Base-by-base conservation (phyloP, 768 basidiomycete species). In the Boletus pseudo-olivaceus region DNA sequence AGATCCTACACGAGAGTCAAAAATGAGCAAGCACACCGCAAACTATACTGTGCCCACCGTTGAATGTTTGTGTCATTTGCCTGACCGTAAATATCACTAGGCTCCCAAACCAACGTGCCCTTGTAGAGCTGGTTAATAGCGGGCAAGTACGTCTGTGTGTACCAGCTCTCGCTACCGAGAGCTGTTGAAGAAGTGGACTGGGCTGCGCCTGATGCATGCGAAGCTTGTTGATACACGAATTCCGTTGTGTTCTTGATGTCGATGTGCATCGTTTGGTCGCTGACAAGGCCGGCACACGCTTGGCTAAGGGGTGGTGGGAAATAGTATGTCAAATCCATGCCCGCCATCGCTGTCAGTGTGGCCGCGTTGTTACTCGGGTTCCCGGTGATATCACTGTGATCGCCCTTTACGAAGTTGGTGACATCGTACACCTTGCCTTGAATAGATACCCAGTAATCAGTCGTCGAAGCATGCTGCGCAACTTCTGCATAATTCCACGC, bases 371-470 rank as follows among this genome's bases (percentile, higher is more conserved):
- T 82, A 47, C 84, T 84, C 3, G 79, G 69, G 44, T 77, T 67
- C 30, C 78, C 78, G 3, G 68, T 47, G 45, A 85, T 75, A 69
- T 87, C 85, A 50, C 80, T 81, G 67, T 89, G 87, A 52, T 88
- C 78, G 26, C 78, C 76, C 49, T 77, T 75, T 61, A 81, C 75
- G 59, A 84, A 82, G 57, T 80, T 79, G 54, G 81, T 78, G 56
- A 85, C 72, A 57, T 83, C 82, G 60, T 84, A 86, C 4, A 86
- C 84, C 38, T 75, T 73, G 39, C 85, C 85, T 42, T 78, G 78
- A 49, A 84, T 78, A 2, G 81, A 75, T 30, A 88, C 85, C 74
- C 81, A 88, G 67, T 77, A 86, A 65, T 85, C 78, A 50, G 77
- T 73, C 51, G 67, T 63, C 14, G 72, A 75, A 0, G 74, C 68